Conservation (phyloP, 2,329 filamentous ascomycete species). For the Nigrograna mackinnonii region DNA sequence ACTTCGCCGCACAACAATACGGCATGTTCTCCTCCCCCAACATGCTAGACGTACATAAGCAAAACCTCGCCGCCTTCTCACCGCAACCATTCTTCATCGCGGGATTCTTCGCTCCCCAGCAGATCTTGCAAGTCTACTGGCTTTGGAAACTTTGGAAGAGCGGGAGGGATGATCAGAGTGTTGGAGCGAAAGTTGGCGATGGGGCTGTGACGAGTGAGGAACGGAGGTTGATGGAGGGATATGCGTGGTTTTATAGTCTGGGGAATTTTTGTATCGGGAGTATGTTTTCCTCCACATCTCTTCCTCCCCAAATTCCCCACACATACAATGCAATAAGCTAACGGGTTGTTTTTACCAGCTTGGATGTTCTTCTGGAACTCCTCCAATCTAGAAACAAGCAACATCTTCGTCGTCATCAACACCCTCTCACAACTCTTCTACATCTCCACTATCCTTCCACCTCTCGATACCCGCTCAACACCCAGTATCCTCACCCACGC, state of each 20-base stretch:
- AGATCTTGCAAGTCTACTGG: slow-evolving; percentile 62
- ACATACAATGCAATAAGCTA: no score
- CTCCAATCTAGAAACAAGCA: slow-evolving; percentile 53
- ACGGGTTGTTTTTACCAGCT: no score
- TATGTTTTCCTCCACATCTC: slow-evolving; percentile 30
- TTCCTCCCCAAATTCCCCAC: no score
- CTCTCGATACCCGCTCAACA: slow-evolving; percentile 55
- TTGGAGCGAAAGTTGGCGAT: no score
- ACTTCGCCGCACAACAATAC: slow-evolving; percentile 64
- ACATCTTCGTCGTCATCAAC: slow-evolving; percentile 61
- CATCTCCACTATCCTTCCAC: slow-evolving; percentile 51
- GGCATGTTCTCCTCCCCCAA: slow-evolving; percentile 60
- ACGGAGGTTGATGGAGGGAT: slow-evolving; percentile 55
- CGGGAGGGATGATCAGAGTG: no score
- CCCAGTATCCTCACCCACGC: slow-evolving; percentile 61
- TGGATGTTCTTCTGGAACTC: slow-evolving; percentile 68
- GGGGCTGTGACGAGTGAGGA: slow-evolving; percentile 50
- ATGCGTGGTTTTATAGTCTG: slow-evolving; percentile 58
- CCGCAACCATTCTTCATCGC: slow-evolving; percentile 63
- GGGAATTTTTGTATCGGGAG: slow-evolving; percentile 64
- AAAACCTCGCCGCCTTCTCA: slow-evolving; percentile 62
- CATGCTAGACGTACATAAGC: slow-evolving; percentile 63
- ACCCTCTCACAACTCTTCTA: slow-evolving; percentile 60
- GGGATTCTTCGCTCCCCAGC: slow-evolving; percentile 65
- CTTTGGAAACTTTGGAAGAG: slow-evolving; percentile 59